Evolutionary conservation across 73 alveolate species (phyloP), one percentile per base, ranked within the genome.

Genomic region (Uronychia setigera): DNA sequence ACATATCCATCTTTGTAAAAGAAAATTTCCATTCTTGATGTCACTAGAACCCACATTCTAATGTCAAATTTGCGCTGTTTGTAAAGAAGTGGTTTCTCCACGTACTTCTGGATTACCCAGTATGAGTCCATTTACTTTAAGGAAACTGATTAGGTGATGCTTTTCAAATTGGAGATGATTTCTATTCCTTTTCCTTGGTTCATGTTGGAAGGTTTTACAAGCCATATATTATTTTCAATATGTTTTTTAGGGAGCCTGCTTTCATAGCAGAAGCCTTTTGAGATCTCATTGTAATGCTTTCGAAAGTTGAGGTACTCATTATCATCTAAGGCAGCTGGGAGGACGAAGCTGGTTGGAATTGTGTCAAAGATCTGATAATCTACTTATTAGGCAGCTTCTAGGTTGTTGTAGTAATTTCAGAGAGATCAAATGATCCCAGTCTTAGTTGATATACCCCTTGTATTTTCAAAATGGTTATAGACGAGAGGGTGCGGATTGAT

Each of bases 51-150:
- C 98, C 98, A 93, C 59, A 82, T 82, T 80, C 98, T 81, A 26
- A 93, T 93, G 84, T 97, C 99, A 89, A 97, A 97, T 91, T 93
- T 95, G 80, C 96, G 95, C 32, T 94, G 91, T 77, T 90, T 60
- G 0, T 95, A 92, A 14, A 97, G 59, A 81, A 97, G 88, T 28
- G 98, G 98, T 79, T 97, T 97, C 83, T 97, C 99, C 28, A 97
- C 89, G 80, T 96, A 97, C 92, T 97, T 97, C 81, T 97, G 97
- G n/a, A 95, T 95, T 0, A 97, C 98, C 88, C 97, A 96, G 77
- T 90, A 92, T n/a, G 89, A 82, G 46, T 91, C 83, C 58, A n/a
- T n/a, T n/a, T n/a, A n/a, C n/a, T n/a, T n/a, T n/a, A n/a, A n/a
- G n/a, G n/a, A n/a, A n/a, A n/a, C n/a, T n/a, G n/a, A n/a, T n/a